Evolutionary conservation across 2,329 filamentous ascomycete genomes (phyloP), one percentile per base, ranked within the genome.

Genomic region (Claviceps spartinae): DNA sequence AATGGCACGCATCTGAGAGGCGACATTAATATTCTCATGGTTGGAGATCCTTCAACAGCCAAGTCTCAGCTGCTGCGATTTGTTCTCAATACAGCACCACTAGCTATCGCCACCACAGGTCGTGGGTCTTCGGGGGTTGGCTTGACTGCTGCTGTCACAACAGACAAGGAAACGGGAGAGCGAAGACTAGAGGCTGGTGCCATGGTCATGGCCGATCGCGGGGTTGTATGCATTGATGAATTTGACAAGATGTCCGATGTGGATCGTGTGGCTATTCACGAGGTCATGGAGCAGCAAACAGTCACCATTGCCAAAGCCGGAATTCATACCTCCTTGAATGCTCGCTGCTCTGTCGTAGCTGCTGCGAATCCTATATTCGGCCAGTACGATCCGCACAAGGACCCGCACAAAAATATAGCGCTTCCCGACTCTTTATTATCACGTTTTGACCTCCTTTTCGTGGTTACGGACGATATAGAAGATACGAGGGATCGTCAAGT

Each of bases 231-330:
- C 72, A 98, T 98, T 59, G 93, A 98, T 65, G 93, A 98, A 64
- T 98, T 98, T 60, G 93, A 98, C 73, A 98, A 98, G 69, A 98
- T 98, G 93, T 96, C 89, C 53, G 93, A 98, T 65, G 85, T 97
- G 53, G 93, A 98, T 69, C 83, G 93, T 65, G 93, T 98, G 4
- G 93, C 93, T 47, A 98, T 98, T 60, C 93, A 98, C 79, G 93
- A 98, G 86, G 93, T 98, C 58, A 98, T 98, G 93, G 93, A 98
- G 71, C 93, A 98, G 72, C 93, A 98, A 70, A 98, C 93, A 0
- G 93, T 98, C 55, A 98, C 93, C 14, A 98, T 98, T 62, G 93
- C 93, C 50, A 98, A 98, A 72, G 93, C 93, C 1, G 93, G 93
- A 58, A 98, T 98, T 54, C 93, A 98, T 69, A 98, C 93, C 0